Conservation (phyloP, 169 alveolate genomes). For the Plasmodium billcollinsi region DNA sequence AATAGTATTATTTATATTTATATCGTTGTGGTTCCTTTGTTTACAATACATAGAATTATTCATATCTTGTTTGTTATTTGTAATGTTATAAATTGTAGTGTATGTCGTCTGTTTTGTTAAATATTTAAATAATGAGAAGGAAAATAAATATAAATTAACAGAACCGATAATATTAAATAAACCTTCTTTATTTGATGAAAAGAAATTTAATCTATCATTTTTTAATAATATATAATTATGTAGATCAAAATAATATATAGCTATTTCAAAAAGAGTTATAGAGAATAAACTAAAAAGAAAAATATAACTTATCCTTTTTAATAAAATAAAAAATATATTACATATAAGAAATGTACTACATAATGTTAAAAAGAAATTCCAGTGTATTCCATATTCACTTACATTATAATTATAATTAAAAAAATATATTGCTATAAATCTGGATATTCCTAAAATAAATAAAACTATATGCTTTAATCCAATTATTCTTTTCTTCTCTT, state of each 20-base stretch:
- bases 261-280: slow-evolving; percentile 16
- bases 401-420: slow-evolving; percentile 36
- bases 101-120: background rate
- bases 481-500: slow-evolving; percentile 9
- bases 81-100: background rate
- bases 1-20: no score
- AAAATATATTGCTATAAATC: slow-evolving; percentile 21
- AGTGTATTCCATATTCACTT: slow-evolving; percentile 67
- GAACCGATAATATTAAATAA: slow-evolving; percentile 55
- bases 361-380: slow-evolving; percentile 55
- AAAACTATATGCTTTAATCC: slow-evolving; percentile 32
- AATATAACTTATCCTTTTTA: background rate
- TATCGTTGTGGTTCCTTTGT: no score
- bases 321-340: slow-evolving; percentile 3
- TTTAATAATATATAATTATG: slow-evolving; percentile 18
- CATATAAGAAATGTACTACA: slow-evolving; percentile 19
- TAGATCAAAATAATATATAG: slow-evolving; percentile 14
- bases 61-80: background rate
- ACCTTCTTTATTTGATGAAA: slow-evolving; percentile 58
- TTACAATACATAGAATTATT: background rate
- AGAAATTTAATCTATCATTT: slow-evolving; percentile 12
- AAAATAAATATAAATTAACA: slow-evolving; percentile 28
- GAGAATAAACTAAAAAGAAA: slow-evolving; percentile 36
- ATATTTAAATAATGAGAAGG: slow-evolving; percentile 21
- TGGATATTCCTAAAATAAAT: slow-evolving; percentile 41